Base-by-base conservation (phyloP, 371 early-diverging fungal genomes). In the Chytridiales sp. region DNA sequence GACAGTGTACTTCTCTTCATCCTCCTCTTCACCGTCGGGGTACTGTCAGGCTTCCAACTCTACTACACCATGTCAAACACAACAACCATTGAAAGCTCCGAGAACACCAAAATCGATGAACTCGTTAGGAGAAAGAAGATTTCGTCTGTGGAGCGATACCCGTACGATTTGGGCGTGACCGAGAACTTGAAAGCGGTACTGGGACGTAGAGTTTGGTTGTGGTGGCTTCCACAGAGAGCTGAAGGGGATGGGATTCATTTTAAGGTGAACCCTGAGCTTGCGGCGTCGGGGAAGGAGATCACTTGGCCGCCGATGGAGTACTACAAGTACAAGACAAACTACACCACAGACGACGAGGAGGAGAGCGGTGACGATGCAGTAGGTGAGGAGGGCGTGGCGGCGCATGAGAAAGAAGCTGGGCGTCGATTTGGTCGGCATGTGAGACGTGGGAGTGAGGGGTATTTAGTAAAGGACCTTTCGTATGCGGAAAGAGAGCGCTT, bases 61-160 rank as follows among this genome's bases (percentile, higher is more conserved):
- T 91, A 87, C 62, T 88, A 93, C 65, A 69, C 92, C 32, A 67
- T 77, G 3, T 80, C 76, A 59, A 98, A 98, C 75, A 92, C 93
- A 17, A 98, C 99, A 1, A 96, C 97, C 13, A 95, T 99, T 60
- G 99, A 99, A 69, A 69, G 67, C 52, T 70, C 74, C 41, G 88
- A 88, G 66, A 94, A 88, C 69, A 87, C 85, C 61, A 89, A 89
- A 69, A 91, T 91, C 41, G 85, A 84, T 13, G 87, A 80, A 47
- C 82, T 92, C 65, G 84, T 87, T 57, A 78, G 81, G 50, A 70
- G 72, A 61, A 85, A 79, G 30, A 82, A 67, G 76, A 62, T 77
- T 50, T 67, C 72, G 79, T 82, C 81, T 61, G 78, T 61, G 47
- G 26, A 43, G 13, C 74, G 70, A 47, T 92, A 87, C 72, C 98